Evolutionary conservation across 2,329 filamentous ascomycete genomes (phyloP), one percentile per base, ranked within the genome.

Genomic region (Pseudopithomyces chartarum): DNA sequence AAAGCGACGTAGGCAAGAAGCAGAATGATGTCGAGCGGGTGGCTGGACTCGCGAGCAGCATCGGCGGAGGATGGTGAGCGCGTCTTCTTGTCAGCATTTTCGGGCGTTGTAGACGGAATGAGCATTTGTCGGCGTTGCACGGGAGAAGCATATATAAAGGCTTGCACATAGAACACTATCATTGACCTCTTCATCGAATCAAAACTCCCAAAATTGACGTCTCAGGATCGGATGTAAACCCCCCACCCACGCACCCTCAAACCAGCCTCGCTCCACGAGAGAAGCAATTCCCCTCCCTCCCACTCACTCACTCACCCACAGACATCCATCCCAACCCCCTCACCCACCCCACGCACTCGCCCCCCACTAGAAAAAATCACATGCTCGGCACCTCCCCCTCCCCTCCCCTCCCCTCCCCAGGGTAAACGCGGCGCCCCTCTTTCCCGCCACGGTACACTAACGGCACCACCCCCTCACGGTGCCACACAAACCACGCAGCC

Each of bases 11-110:
- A 42, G 95, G 95, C 49, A 83, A 85, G 61, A 81, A 82, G 62
- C 81, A 75, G 81, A 82, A 82, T 57, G 90, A 92, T 71, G 89
- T 90, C 42, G 90, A 96, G 70, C 86, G 88, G 57, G 93, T 97
- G 39, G 90, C 92, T 56, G 92, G 95, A 70, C 82, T 99, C 69
- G 94, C 94, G 45, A 89, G 92, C 54, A 95, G 92, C 76, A 90
- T 93, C 66, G 95, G 93, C 52, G 95, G 95, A 52, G 95, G 95
- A 22, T 99, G 95, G 95, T 98, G 55, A 61, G 45, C 17, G 19
- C 19, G n/a, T 26, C 48, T 11, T 13, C 19, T 38, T 17, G 13
- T 22, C 6, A 34, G 42, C 42, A 44, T 51, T 17, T 23, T 34
- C 11, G 40, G 22, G 32, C 34, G 61, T 51, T 45, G 23, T 15